Evolutionary conservation across 1,284 basidiomycete genomes (phyloP), one percentile per base, ranked within the genome.

Genomic region (Bondarzewia mesenterica): DNA sequence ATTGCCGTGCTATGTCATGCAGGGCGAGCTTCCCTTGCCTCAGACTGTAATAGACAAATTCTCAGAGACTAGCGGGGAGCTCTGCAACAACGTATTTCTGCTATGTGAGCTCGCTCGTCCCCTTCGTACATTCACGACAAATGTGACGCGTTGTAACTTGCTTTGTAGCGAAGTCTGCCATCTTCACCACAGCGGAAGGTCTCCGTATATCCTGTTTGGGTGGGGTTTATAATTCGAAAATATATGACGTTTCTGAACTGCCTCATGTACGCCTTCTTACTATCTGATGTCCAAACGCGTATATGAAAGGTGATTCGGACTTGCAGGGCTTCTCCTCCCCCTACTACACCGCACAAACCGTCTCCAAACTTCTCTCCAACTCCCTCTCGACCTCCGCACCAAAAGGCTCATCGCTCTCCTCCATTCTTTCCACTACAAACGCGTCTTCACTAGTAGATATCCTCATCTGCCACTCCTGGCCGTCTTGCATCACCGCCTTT

Each of bases 1-100:
- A 5, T 70, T 96, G 20, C 85, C 90, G 54, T 94, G 92, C 50
- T 98, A 97, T 69, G 84, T 97, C 54, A 93, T 91, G 75, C 82
- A 91, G 63, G 94, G 91, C 22, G 78, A 80, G 50, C 70, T 82
- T 54, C 77, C 82, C 1, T 66, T 96, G 16, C 91, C 93, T 2
- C 68, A 75, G 27, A 63, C 70, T 27, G 81, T 95, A 5, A 75
- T 88, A 51, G 80, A 84, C 54, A 85, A 80, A 60, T 84, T 90
- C 55, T 73, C 79, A 15, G 76, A 79, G 56, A 85, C 82, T 0
- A 81, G 83, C 2, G 88, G 89, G 21, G 83, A 93, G 60, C 62
- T 97, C 18, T 83, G 81, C 59, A 77, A 80, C 53, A 91, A 93
- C 59, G 76, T 97, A 5, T 88, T 89, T 57, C 77, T 92, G 25